Evolutionary conservation across 2,329 filamentous ascomycete genomes (phyloP), one percentile per base, ranked within the genome.

Genomic region (Alternaria ethzedia): DNA sequence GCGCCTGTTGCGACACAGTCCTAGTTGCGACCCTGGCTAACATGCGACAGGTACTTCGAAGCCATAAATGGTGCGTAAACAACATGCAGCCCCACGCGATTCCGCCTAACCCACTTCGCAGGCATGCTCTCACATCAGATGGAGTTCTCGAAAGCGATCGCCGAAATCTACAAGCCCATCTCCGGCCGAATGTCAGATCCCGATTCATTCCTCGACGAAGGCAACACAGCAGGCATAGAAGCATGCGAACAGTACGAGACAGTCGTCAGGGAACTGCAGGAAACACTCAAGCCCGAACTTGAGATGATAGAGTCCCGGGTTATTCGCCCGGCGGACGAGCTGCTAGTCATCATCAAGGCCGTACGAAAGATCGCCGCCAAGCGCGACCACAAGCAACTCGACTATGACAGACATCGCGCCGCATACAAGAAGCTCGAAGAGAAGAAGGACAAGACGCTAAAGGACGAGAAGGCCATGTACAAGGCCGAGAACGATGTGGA

Each of bases 381-480:
- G 86, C 92, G 96, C 75, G 92, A 98, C 76, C 96, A 98, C 86
- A 99, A 99, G 83, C 92, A 97, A 80, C 86, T 99, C 61, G 96
- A 99, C 82, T 97, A 94, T 80, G 96, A 99, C 79, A 91, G 95
- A 64, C 94, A 94, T 81, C 89, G 90, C 55, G 85, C 90, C 44
- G 86, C 90, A 0, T 85, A 97, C 69, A 99, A 98, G 85, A 98
- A 97, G 84, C 84, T 98, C 45, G 91, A 97, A 79, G 96, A 98
- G 65, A 99, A 99, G 84, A 97, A 97, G 82, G 96, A 99, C 65
- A 97, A 96, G 82, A 91, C 88, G 4, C 83, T 97, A 68, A 99
- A 99, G 85, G 96, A 99, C 73, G 96, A 99, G 79, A 99, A 98
- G 84, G 94, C 94, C 15, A 86, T 97, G 73, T 99, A 96, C 88